Evolutionary conservation across 345 rosid genomes (phyloP), one percentile per base, ranked within the genome.

Genomic region (Eucalyptus lansdowneana): DNA sequence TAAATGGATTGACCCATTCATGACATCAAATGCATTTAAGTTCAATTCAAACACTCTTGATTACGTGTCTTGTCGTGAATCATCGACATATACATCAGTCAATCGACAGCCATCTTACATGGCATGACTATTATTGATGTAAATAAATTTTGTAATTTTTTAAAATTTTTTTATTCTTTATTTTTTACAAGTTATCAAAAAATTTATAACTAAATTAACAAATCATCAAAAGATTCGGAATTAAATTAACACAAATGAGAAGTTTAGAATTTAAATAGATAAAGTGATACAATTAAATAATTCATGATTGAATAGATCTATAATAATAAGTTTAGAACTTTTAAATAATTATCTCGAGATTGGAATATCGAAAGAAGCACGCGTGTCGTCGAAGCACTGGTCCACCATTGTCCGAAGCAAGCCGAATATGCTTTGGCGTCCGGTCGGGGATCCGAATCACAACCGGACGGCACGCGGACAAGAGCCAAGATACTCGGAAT

Each of bases 21-120:
- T 2, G 37, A 67, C 80, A 31, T 8, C 7, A 14, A 5, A 19
- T 37, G 81, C 13, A 10, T 34, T 72, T 10, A 72, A 37, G 81
- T 42, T 72, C 45, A 34, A 72, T 22, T 72, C 2, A 0, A 34
- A 19, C 25, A 6, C 45, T 72, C 14, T 37, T 42, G 8, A 72
- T 72, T 4, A 17, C 14, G 2, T 69, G 81, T 69, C 44, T 17
- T 17, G 14, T 19, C 25, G 14, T 72, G 44, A 9, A 56, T 24
- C 62, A 5, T 56, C 10, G 29, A 56, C 29, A 25, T 53, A 53
- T 53, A 53, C 24, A 53, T 19, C 6, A 10, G 6, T 5, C 29
- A 24, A 56, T 1, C 29, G 3, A 0, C 3, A 3, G 6, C 29
- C 13, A 56, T 24, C 29, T 11, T 56, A 0, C 1, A 25, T 9